A percentile compares a stretch with the other conserved stretches of the same genome.
These are phyloP conservation scores for Odontarrhena argentea DNA, from an alignment of 345 rosid genomes.

Conservation along the genomic window DNA sequence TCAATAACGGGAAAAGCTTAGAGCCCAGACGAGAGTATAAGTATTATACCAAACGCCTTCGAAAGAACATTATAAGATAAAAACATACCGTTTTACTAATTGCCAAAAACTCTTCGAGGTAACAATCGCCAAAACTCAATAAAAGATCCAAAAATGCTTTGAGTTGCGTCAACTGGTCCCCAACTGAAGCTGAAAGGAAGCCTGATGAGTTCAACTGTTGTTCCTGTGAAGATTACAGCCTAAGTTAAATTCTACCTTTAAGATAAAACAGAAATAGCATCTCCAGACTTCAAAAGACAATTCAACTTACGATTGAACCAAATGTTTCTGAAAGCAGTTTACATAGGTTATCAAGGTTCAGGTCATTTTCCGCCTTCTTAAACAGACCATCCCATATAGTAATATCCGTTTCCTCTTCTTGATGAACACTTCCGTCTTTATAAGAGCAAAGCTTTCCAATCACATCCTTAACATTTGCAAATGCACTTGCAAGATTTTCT, in stretches of 20 bases:
- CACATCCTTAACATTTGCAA: conserved; percentile 47
- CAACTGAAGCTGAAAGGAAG: conserved; percentile 44
- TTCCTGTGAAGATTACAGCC: conserved; percentile 54
- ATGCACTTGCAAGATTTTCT: conserved; percentile 45
- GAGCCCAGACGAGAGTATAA: conserved; percentile 15
- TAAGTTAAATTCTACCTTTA: conserved; percentile 31
- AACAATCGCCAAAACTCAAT: conserved; percentile 56
- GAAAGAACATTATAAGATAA: conserved; percentile 14
- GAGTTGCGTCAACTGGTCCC: conserved; percentile 55
- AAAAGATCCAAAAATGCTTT: conserved; percentile 54
- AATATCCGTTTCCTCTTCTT: conserved; percentile 49
- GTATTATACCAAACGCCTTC: neutral
- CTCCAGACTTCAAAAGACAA: conserved; percentile 15
- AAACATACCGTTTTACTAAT: conserved; percentile 68
- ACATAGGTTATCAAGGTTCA: conserved; percentile 54
- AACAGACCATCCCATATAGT: conserved; percentile 70
- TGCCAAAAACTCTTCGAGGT: conserved; percentile 68
- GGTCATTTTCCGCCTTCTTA: conserved; percentile 48
- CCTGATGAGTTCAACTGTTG: conserved; percentile 51
- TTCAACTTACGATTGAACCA: conserved; percentile 55
- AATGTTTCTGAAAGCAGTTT: conserved; percentile 53
- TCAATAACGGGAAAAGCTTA: conserved; percentile 18
- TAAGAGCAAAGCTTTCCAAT: conserved; percentile 50
- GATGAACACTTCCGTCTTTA: conserved; percentile 40
- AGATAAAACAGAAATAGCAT: conserved; percentile 15